Conservation (phyloP, 2,329 filamentous ascomycete species). For the Fusarium sp. region DNA sequence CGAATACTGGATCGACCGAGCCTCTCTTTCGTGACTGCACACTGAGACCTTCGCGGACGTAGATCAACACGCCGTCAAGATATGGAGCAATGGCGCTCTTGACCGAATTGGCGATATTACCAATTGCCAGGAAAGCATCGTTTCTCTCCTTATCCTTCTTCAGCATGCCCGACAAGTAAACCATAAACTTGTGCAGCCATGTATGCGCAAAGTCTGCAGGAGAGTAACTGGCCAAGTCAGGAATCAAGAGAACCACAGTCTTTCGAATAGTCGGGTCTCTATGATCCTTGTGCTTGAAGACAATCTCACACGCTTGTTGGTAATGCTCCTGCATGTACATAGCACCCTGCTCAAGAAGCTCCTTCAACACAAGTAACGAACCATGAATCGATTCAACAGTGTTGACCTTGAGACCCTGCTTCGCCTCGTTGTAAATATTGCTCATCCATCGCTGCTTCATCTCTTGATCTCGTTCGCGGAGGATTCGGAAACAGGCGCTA, state of each 20-base stretch:
- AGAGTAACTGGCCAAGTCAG: slow-evolving; percentile 91
- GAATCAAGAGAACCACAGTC: slow-evolving; percentile 91
- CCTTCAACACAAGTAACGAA: slow-evolving; percentile 91
- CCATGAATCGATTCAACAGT: slow-evolving; percentile 92
- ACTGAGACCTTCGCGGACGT: slow-evolving; percentile 90
- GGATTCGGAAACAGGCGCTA: slow-evolving; percentile 95
- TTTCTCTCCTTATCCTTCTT: slow-evolving; percentile 96
- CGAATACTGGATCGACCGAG: slow-evolving; percentile 85
- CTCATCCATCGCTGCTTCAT: slow-evolving; percentile 90
- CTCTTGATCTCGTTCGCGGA: slow-evolving; percentile 89
- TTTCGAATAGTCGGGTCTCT: slow-evolving; percentile 87
- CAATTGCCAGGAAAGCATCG: slow-evolving; percentile 94
- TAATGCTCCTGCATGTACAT: slow-evolving; percentile 99
- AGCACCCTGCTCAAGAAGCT: slow-evolving; percentile 91
- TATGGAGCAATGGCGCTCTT: slow-evolving; percentile 96
- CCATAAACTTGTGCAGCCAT: slow-evolving; percentile 96
- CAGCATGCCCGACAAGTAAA: slow-evolving; percentile 91
- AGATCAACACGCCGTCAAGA: slow-evolving; percentile 91
- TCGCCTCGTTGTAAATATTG: slow-evolving; percentile 88
- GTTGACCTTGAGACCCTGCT: slow-evolving; percentile 80
- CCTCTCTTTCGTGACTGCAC: slow-evolving; percentile 76
- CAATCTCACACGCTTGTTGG: slow-evolving; percentile 90
- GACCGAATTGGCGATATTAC: slow-evolving; percentile 95
- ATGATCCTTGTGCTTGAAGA: slow-evolving; percentile 92
- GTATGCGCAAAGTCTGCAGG: slow-evolving; percentile 88